Base-by-base conservation (phyloP, 2,329 filamentous ascomycete species). In the Aureobasidium lini region DNA sequence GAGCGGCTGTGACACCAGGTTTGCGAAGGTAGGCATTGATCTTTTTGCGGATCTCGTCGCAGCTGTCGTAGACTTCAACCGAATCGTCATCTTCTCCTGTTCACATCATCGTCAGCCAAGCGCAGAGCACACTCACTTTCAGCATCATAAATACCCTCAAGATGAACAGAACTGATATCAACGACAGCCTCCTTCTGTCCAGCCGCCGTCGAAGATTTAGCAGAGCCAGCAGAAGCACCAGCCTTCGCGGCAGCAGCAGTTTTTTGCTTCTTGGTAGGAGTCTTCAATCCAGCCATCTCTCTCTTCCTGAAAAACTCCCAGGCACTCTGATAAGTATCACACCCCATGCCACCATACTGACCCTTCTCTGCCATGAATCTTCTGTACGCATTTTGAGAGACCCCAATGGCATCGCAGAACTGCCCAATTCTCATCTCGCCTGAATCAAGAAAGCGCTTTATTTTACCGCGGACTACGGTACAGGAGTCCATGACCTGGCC, bases 11-110 rank as follows among this genome's bases (percentile, higher is more conserved):
- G 53, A 82, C 71, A 44, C 72, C 72, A 0, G 76, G 72, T 46
- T 77, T 72, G n/a, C 70, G 67, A 9, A 85, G 71, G 61, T 80
- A 71, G 0, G 76, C 75, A 29, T 73, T 73, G 65, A 85, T 83
- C 72, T 85, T 84, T 66, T 73, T 76, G 48, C 83, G 78, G 13
- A 85, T 67, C 53, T 81, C 80, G 63, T 84, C 78, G 69, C 82
- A 85, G 5, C 78, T 81, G 62, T 85, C 81, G 65, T 73, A 84
- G 34, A 85, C 71, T 1, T 71, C 69, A 6, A 84, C 80, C 0
- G 60, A 65, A 36, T 75, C 72, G 0, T 69, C 65, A 0, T 75
- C 75, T 67, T 85, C 81, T 11, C 78, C 77, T 0, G n/a, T 40
- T 23, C 16, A 29, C 39, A 11, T 16, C 4, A 2, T 6, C 10